Evolutionary conservation across 495 filamentous ascomycete genomes (phyloP).

Genomic region (Xylaria curta): DNA sequence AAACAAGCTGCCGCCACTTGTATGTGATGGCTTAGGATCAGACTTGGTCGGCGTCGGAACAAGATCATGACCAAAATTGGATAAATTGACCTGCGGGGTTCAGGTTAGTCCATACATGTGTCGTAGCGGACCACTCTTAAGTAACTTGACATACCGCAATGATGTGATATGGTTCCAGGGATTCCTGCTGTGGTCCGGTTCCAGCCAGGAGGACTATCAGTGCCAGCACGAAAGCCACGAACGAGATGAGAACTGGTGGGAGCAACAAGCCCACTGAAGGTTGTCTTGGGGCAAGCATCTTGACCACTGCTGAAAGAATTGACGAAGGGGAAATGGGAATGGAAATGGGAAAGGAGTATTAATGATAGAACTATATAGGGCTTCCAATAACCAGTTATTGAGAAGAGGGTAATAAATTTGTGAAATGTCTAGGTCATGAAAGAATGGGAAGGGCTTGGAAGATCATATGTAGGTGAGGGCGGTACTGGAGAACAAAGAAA

Average conservation of each 20-base stretch:
- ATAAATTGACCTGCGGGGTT: conserved; percentile 65
- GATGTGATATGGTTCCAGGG: conserved; percentile 66
- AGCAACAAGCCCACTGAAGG: conserved; percentile 22
- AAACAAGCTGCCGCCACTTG: conserved; percentile 26
- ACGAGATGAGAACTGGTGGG: conserved; percentile 50
- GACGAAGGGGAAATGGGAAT: neutral
- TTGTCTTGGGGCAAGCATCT: conserved; percentile 34
- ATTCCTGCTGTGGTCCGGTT: conserved; percentile 51
- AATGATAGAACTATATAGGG: neutral
- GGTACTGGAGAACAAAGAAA: conserved; percentile 7
- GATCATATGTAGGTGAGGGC: neutral
- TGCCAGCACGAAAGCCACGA: conserved; percentile 69
- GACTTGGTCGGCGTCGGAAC: conserved; percentile 40
- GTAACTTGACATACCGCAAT: conserved; percentile 61
- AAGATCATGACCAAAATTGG: conserved; percentile 62
- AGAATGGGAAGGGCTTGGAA: neutral
- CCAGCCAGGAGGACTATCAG: conserved; percentile 77
- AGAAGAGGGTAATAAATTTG: conserved; percentile 9
- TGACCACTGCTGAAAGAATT: neutral
- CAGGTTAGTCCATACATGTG: conserved; percentile 9
- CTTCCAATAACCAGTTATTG: conserved; percentile 23
- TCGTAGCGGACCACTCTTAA: neutral
- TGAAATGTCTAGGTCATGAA: neutral
- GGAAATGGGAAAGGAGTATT: neutral
- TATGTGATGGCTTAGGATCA: conserved; percentile 33